Percentiles rank a stretch among this genome's conserved stretches.
Evolutionary conservation across 805 yeast species (phyloP).

Genomic region (Schizosaccharomyces cryophilus): DNA sequence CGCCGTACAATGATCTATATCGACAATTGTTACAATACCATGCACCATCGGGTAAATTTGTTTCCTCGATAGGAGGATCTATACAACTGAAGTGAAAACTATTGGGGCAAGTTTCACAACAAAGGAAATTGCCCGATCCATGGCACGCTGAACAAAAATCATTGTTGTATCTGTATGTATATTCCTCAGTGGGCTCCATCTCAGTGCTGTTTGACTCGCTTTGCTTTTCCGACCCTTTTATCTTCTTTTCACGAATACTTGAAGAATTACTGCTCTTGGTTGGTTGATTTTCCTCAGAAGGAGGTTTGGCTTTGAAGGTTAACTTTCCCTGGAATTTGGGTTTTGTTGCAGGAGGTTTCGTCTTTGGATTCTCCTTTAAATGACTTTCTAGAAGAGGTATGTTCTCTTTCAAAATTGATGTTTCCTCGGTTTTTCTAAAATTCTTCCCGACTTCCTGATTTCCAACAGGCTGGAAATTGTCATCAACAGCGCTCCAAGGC

Average conservation of each 20-base stretch:
- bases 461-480: too few species aligned
- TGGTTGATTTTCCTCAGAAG: too few species aligned
- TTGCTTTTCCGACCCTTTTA: too few species aligned
- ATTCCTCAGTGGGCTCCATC: neutral
- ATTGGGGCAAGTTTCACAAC: conserved; percentile 82
- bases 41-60: conserved; percentile 53
- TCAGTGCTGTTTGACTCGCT: neutral
- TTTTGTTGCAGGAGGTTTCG: neutral
- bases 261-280: too few species aligned
- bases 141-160: conserved; percentile 81
- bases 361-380: too few species aligned
- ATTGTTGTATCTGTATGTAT: conserved; percentile 34
- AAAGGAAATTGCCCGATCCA: conserved; percentile 64
- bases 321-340: neutral
- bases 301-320: neutral
- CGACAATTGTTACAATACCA: conserved; percentile 45
- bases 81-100: conserved; percentile 83
- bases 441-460: too few species aligned
- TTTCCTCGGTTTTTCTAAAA: too few species aligned
- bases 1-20: conserved; percentile 7
- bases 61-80: conserved; percentile 67
- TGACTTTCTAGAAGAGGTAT: too few species aligned
- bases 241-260: too few species aligned
- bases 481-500: too few species aligned
- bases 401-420: too few species aligned